These are phyloP conservation scores for Scortechinia acanthostroma DNA, from an alignment of 2,329 filamentous ascomycete genomes.

Conservation along the genomic window DNA sequence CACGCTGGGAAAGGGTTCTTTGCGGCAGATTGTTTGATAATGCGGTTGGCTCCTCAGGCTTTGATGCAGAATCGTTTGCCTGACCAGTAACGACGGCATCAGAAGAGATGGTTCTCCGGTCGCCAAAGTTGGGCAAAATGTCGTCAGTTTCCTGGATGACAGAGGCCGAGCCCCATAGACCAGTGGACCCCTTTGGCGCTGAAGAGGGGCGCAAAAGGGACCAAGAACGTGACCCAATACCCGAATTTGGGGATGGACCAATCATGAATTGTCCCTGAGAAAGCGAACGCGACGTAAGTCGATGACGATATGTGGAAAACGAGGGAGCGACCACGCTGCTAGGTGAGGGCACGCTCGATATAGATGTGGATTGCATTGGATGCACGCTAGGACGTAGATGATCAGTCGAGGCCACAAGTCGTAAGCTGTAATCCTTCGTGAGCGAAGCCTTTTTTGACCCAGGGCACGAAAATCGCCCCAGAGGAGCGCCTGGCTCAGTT, in stretches of 20 bases:
- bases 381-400: background rate
- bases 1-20: slow-evolving; percentile 9
- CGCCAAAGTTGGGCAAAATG: slow-evolving; percentile 24
- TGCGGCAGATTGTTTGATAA: slow-evolving; percentile 13
- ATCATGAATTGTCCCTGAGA: slow-evolving; percentile 11
- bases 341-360: background rate
- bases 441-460: background rate
- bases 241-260: background rate
- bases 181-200: background rate
- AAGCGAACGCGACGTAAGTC: slow-evolving; percentile 14
- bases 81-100: slow-evolving; percentile 8
- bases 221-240: background rate
- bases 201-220: background rate
- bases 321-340: slow-evolving; percentile 10
- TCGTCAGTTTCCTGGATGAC: slow-evolving; percentile 14
- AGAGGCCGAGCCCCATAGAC: slow-evolving; percentile 7
- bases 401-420: background rate
- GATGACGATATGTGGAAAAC: slow-evolving; percentile 19
- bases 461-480: background rate
- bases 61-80: background rate
- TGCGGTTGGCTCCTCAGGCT: slow-evolving; percentile 11
- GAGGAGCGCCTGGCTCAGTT: background rate
- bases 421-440: background rate
- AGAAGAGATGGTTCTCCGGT: slow-evolving; percentile 12
- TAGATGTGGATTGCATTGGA: background rate